phyloP scores from a whole-genome alignment of 768 basidiomycete genomes.

The Mycena rebaudengoi region DNA sequence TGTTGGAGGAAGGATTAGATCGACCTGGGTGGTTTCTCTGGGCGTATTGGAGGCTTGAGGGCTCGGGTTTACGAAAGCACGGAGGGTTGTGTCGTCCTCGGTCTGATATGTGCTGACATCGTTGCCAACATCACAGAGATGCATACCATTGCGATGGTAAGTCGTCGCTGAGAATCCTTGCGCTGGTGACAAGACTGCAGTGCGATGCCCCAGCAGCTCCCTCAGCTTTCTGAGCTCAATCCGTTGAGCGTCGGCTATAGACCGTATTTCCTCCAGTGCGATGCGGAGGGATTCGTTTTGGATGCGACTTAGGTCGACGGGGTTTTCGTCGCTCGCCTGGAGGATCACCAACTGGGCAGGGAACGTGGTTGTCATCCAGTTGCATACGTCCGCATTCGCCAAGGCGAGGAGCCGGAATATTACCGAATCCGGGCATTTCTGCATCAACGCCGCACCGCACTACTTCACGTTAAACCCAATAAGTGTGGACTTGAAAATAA shows the following conservation, averaged over 20 bases:
- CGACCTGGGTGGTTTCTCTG: neutral
- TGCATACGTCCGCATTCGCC: slow-evolving; percentile 4
- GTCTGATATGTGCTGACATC: too few species aligned
- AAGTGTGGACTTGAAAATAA: too few species aligned
- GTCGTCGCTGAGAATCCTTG: neutral
- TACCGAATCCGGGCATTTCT: slow-evolving; percentile 6
- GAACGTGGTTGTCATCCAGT: slow-evolving; percentile 18
- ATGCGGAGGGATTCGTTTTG: neutral
- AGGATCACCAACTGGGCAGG: neutral
- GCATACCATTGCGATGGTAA: neutral
- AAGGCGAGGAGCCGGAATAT: slow-evolving; percentile 25
- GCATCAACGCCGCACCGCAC: slow-evolving; percentile 14
- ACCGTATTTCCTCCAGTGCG: too few species aligned
- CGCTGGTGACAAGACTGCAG: neutral
- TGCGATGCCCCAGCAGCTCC: neutral
- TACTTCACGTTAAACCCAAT: too few species aligned
- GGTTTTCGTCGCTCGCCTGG: neutral
- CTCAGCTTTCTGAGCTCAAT: neutral
- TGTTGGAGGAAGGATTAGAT: neutral
- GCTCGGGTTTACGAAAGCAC: neutral
- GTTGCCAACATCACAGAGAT: too few species aligned
- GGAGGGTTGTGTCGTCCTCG: too few species aligned
- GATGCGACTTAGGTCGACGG: neutral
- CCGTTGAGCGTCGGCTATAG: too few species aligned
- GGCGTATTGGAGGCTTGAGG: neutral